phyloP scores from a whole-genome alignment of 2,329 filamentous ascomycete species.

The Pestalotiopsis sp. region DNA sequence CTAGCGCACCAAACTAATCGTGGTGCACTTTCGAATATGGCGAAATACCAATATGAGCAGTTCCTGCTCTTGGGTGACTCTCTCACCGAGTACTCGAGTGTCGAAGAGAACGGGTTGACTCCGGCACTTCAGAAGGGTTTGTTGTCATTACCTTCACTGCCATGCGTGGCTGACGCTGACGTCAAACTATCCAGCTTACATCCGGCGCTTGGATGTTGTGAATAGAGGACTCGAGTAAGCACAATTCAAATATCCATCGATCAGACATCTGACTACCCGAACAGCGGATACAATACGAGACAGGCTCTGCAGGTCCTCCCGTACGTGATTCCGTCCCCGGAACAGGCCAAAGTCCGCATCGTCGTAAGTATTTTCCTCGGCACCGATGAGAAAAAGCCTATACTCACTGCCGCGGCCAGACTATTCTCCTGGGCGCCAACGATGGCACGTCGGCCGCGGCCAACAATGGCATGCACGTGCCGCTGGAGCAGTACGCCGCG shows the following conservation, averaged over 20 bases:
- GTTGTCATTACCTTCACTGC: neutral
- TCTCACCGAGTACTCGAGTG: slow-evolving; percentile 4
- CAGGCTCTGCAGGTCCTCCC: slow-evolving; percentile 8
- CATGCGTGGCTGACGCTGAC: neutral
- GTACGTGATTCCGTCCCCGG: neutral
- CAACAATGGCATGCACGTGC: slow-evolving; percentile 7
- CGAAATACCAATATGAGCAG: neutral
- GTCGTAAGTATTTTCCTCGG: neutral
- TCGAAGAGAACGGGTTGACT: neutral
- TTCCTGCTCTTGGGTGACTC: slow-evolving; percentile 7
- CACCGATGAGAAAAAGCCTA: too few species aligned
- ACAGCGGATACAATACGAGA: slow-evolving; percentile 6
- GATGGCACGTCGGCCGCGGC: neutral
- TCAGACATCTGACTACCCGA: neutral
- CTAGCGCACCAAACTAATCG: neutral
- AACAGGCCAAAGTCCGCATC: neutral
- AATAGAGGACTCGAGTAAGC: slow-evolving; percentile 8
- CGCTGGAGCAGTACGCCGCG: neutral
- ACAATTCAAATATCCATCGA: neutral
- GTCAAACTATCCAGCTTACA: neutral
- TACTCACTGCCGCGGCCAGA: neutral
- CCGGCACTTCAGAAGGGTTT: neutral
- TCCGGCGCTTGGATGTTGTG: slow-evolving; percentile 6
- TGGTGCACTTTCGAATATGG: neutral
- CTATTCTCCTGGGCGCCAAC: slow-evolving; percentile 3